Percentiles rank a stretch among this genome's conserved stretches.
phyloP scores from a whole-genome alignment of 2,329 filamentous ascomycete species.

The Botryosphaeria agaves region DNA sequence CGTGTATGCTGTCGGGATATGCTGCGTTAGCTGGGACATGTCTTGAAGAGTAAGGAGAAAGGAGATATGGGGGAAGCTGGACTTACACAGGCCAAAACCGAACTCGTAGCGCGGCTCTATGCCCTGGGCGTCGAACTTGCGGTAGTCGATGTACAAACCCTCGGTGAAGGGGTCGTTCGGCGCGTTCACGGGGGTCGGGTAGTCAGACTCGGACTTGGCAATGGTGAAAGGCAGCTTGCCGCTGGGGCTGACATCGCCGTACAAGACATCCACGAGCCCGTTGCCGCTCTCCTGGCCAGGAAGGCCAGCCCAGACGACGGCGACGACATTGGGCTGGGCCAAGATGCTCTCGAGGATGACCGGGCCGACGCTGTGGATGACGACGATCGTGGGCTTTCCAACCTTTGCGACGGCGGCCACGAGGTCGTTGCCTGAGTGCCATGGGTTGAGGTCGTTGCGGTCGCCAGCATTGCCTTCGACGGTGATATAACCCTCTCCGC shows the following conservation, averaged over 20 bases:
- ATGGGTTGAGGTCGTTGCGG: conserved; percentile 29
- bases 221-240: conserved; percentile 58
- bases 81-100: conserved; percentile 46
- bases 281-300: conserved; percentile 28
- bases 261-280: conserved; percentile 27
- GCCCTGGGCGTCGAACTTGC: conserved; percentile 47
- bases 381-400: conserved; percentile 20
- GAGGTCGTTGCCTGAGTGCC: conserved; percentile 25
- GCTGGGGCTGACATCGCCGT: conserved; percentile 23
- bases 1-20: conserved; percentile 36
- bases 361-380: conserved; percentile 20
- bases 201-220: conserved; percentile 46
- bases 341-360: conserved; percentile 18
- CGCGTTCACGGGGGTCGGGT: conserved; percentile 42
- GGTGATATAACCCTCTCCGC: conserved; percentile 31
- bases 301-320: conserved; percentile 21
- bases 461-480: conserved; percentile 29
- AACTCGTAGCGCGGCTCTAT: conserved; percentile 59
- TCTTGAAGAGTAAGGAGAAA: neutral
- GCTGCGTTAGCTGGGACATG: neutral
- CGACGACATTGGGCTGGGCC: conserved; percentile 18
- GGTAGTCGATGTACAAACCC: conserved; percentile 63
- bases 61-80: neutral
- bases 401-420: conserved; percentile 18
- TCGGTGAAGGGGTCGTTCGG: conserved; percentile 57